Base-by-base conservation (phyloP, 768 basidiomycete species). In the Mycena belliarum region DNA sequence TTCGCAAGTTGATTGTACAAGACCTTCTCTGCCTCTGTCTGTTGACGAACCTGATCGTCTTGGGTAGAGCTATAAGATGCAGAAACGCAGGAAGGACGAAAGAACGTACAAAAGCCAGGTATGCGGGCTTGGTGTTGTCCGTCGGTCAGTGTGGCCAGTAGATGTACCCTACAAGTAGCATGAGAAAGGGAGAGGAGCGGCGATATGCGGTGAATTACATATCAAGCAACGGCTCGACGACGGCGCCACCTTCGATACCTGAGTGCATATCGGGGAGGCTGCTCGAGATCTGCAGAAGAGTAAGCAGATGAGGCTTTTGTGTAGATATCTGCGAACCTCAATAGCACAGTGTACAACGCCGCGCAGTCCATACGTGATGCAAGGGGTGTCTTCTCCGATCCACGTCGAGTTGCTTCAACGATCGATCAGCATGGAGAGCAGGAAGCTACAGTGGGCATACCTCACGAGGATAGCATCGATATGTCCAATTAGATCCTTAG, bases 291-390 rank as follows among this genome's bases (percentile, higher is more conserved):
- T 92, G 35, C 23, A 51, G 29, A 51, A 33, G 32, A 21, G 44
- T 45, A n/a, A 47, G 43, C 18, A 35, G 33, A 44, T 12, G 23
- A 41, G n/a, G 42, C 23, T 48, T 45, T 32, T 9, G 29, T 23
- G 29, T 45, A 29, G 4, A 15, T 8, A 32, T 46, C 2, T 4
- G 14, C 71, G 43, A 43, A 88, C 91, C 77, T 88, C 83, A 8
- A 97, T 73, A 32, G 84, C 82, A 49, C 91, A 93, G 67, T 95
- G 95, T 1, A 98, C 85, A 4, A 99, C 96, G 0, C 97, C 97
- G 44, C 97, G 83, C 54, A 98, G 76, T 4, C 97, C 97, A 69
- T 96, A 97, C 0, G 95, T 97, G 49, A 98, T 88, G 66, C 95
- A 98, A 0, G 97, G 95, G 7, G 85, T 83, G 61, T 89, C 85